Evolutionary conservation across 192 early-diverging fungal genomes (phyloP), one percentile per base, ranked within the genome.

Genomic region (Oehlia diaphana): DNA sequence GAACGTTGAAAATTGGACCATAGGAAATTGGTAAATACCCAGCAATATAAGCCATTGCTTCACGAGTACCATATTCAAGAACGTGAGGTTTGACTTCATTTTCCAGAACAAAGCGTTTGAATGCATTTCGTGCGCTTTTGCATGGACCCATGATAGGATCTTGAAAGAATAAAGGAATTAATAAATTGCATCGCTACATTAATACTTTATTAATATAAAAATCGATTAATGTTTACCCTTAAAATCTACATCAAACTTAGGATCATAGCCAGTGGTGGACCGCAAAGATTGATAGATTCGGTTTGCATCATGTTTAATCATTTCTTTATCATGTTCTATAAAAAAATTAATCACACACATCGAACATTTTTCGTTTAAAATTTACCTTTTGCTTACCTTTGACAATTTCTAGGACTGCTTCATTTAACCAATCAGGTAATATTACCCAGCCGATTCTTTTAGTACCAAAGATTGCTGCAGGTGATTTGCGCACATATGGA

Each of bases 1-100:
- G 78, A 2, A 97, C 89, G 81, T 93, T 95, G 68, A 67, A 81
- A 8, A 92, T 81, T 0, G 91, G 92, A 53, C 88, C 94, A 81
- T 90, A 97, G 0, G 89, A 88, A 0, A 89, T 83, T 0, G 90
- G 87, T 16, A 92, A 80, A 65, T 90, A 87, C 0, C 91, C 84
- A 0, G 93, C 93, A 66, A 93, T 64, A 85, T 94, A 97, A 3
- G 94, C 94, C 0, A 82, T 75, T 0, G 93, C 80, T 83, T 97
- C 95, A 42, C 87, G 86, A 13, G 79, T 81, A 8, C 94, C 94
- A 61, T 94, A 95, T 35, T 89, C 85, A 8, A 96, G 28, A 16
- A 86, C 88, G 72, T 96, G 93, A 9, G 90, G 91, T 47, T 87
- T 77, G 4, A 78, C 28, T 74, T 83, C 63, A 81, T 78, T 26